These are phyloP conservation scores for Neofusicoccum parvum DNA, from an alignment of 2,329 filamentous ascomycete species.

Conservation along the genomic window DNA sequence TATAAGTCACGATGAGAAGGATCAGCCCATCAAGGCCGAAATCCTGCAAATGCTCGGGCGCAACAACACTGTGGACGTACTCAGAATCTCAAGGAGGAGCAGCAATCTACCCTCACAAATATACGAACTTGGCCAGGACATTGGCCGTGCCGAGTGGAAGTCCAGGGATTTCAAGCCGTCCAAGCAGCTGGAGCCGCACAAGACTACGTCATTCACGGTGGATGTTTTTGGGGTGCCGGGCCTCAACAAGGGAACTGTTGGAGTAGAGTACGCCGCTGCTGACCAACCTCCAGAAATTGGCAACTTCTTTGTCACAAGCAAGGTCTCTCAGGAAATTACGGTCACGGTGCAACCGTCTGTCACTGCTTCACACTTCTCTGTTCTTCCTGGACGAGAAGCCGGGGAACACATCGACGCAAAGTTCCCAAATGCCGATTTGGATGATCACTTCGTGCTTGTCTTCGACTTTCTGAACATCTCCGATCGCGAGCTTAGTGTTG, in stretches of 20 bases:
- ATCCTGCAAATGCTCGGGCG: constrained; percentile 87
- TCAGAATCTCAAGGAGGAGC: constrained; percentile 73
- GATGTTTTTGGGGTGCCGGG: constrained; percentile 11
- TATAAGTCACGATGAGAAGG: constrained; percentile 68
- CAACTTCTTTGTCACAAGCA: constrained; percentile 17
- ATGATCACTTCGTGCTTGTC: constrained; percentile 3
- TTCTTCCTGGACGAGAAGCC: constrained; percentile 8
- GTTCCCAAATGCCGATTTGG: constrained; percentile 3
- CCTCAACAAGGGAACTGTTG: constrained; percentile 12
- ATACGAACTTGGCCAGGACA: constrained; percentile 81
- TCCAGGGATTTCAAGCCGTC: constrained; percentile 8
- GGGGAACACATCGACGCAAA: constrained; percentile 6
- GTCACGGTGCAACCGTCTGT: constrained; percentile 15
- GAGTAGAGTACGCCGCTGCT: constrained; percentile 15
- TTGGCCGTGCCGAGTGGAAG: constrained; percentile 62
- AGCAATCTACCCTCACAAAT: constrained; percentile 79
- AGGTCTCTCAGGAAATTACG: constrained; percentile 7
- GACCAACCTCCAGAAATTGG: constrained; percentile 13
- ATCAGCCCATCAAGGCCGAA: constrained; percentile 70
- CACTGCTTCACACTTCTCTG: constrained; percentile 3
- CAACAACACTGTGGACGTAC: constrained; percentile 78
- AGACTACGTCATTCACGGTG: constrained; percentile 27
- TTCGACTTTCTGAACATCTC: constrained; percentile 16
- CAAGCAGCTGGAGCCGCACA: constrained; percentile 58
- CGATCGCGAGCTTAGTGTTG: constrained; percentile 17